These are phyloP conservation scores for Rhodomyrtus tomentosa DNA, from an alignment of 345 rosid species.

Conservation along the genomic window DNA sequence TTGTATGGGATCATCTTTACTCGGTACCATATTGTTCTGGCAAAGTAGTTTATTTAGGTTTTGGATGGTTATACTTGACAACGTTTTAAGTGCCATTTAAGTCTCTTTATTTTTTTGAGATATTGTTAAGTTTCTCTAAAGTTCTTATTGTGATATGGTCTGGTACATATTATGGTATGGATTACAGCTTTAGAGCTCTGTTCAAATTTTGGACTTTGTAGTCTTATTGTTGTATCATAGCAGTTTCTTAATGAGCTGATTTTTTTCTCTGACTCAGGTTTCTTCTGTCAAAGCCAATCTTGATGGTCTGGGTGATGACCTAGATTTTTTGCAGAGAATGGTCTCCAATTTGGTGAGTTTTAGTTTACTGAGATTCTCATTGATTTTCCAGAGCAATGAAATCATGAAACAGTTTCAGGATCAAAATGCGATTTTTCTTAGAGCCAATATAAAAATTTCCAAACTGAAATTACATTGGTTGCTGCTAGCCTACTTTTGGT, in stretches of 20 bases:
- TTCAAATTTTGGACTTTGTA: not conserved
- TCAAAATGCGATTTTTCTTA: not conserved
- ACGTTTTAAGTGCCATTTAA: not conserved
- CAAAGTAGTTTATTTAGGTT: not conserved
- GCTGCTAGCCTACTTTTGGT: not conserved
- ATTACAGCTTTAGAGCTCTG: not conserved
- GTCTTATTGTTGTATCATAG: not conserved
- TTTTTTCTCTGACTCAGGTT: conserved; percentile 37
- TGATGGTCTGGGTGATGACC: conserved; percentile 42
- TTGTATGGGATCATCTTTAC: not conserved
- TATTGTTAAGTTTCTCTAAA: not conserved
- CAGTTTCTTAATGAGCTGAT: not conserved
- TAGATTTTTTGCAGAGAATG: conserved; percentile 49
- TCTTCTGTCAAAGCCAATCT: conserved; percentile 48
- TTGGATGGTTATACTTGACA: not conserved
- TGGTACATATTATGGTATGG: not conserved
- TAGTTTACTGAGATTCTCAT: not conserved
- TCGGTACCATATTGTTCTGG: not conserved
- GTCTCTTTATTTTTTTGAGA: not conserved
- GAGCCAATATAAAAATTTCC: not conserved
- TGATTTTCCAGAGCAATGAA: not conserved
- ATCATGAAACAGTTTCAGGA: not conserved
- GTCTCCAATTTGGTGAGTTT: conserved; percentile 59
- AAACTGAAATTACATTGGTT: not conserved
- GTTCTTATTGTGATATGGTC: not conserved